phyloP scores from a whole-genome alignment of 495 filamentous ascomycete species.

The Podospora pseudopauciseta region DNA sequence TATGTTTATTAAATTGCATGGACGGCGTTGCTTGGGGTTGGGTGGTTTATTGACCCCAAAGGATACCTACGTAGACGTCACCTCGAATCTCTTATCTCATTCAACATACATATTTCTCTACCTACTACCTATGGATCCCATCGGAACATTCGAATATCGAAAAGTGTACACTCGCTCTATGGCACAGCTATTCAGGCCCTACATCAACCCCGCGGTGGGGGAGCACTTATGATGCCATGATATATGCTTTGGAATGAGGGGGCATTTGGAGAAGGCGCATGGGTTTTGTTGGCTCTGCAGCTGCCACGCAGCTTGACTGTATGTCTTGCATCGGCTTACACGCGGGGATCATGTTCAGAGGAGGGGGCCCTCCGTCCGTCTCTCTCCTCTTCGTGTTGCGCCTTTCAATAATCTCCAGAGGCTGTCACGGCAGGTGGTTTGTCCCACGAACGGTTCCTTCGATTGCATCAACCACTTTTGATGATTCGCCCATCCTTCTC shows the following conservation, averaged over 20 bases:
- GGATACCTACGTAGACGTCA: not conserved
- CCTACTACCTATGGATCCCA: not conserved
- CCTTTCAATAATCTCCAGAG: not conserved
- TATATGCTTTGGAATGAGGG: not conserved
- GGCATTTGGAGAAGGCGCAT: not conserved
- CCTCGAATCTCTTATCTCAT: slow-evolving; percentile 1
- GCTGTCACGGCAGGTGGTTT: slow-evolving; percentile 1
- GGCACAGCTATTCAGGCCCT: not conserved
- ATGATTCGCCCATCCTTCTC: slow-evolving; percentile 1
- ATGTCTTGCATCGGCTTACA: slow-evolving; percentile 18
- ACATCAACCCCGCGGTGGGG: not conserved
- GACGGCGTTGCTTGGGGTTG: slow-evolving; percentile 13
- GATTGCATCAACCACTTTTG: not conserved
- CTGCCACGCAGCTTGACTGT: slow-evolving; percentile 18
- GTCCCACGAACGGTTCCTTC: slow-evolving; percentile 1
- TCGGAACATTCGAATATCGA: not conserved
- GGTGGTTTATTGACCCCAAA: not conserved
- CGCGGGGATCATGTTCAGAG: slow-evolving; percentile 13
- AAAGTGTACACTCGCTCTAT: not conserved
- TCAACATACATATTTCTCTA: not conserved
- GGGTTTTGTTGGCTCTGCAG: slow-evolving; percentile 20
- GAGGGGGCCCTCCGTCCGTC: slow-evolving; percentile 1
- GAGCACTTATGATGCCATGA: not conserved
- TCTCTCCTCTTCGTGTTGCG: not conserved
- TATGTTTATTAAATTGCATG: slow-evolving; percentile 18